Evolutionary conservation across 768 basidiomycete genomes (phyloP).

Genomic region (Pulveroboletus sp.): DNA sequence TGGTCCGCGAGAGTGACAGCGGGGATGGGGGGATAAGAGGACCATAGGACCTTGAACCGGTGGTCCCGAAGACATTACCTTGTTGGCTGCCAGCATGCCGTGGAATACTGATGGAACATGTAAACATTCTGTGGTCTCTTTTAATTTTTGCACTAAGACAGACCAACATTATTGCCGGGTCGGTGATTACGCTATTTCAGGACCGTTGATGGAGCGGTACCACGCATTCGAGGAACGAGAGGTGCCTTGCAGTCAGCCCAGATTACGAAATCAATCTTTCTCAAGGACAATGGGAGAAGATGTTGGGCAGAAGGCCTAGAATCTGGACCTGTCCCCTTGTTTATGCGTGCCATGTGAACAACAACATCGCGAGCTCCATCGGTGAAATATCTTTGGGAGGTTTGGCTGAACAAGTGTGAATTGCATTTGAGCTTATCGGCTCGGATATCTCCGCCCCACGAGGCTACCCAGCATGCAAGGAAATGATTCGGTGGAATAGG

Average conservation of each 20-base stretch:
- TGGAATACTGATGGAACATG: constrained; percentile 3
- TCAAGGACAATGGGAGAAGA: background rate
- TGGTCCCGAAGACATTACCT: background rate
- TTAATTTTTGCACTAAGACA: background rate
- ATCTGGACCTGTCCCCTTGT: background rate
- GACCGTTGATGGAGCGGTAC: no score
- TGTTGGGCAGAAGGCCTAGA: constrained; percentile 1
- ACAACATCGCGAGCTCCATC: background rate
- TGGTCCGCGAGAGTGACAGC: constrained; percentile 1
- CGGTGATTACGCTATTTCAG: no score
- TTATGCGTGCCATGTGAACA: background rate
- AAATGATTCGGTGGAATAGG: constrained; percentile 14
- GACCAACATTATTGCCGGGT: no score
- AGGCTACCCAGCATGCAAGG: constrained; percentile 9
- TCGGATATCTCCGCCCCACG: constrained; percentile 21
- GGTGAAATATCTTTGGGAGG: background rate
- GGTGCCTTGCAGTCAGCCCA: background rate
- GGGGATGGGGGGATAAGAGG: background rate
- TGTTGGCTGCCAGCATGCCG: constrained; percentile 1
- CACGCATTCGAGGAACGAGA: no score
- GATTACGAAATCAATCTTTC: background rate
- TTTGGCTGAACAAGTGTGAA: constrained; percentile 3
- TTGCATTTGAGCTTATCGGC: constrained; percentile 16
- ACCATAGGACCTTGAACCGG: background rate
- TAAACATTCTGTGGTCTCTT: background rate